These are phyloP conservation scores for Penicillium arizonense DNA, from an alignment of 495 filamentous ascomycete genomes.

Conservation along the genomic window DNA sequence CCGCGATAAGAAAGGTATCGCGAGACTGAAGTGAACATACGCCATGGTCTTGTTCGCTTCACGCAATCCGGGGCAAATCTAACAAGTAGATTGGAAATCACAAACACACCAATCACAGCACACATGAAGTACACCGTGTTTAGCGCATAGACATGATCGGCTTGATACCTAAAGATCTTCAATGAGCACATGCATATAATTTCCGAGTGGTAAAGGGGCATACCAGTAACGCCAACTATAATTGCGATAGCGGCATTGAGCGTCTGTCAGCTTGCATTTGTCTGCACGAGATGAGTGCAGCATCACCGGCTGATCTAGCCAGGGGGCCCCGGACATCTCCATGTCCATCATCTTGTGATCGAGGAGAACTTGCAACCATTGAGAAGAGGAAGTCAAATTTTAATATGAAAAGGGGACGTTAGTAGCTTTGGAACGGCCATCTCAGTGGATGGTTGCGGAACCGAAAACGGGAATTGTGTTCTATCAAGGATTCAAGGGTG, in stretches of 20 bases:
- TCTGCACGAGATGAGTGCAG: slow-evolving; percentile 47
- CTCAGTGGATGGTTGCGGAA: background rate
- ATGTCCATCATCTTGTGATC: slow-evolving; percentile 20
- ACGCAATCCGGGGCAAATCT: slow-evolving; percentile 18
- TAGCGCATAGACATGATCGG: slow-evolving; percentile 52
- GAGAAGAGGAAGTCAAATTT: too few species aligned
- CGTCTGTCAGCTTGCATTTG: slow-evolving; percentile 41
- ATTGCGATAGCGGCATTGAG: slow-evolving; percentile 46
- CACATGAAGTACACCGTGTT: slow-evolving; percentile 50
- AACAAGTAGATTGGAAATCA: slow-evolving; percentile 29
- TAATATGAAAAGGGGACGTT: background rate
- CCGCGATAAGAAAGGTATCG: slow-evolving; percentile 26
- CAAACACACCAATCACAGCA: slow-evolving; percentile 45
- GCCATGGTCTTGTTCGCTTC: slow-evolving; percentile 24
- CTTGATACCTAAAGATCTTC: slow-evolving; percentile 41
- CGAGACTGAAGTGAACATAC: slow-evolving; percentile 18
- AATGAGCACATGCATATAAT: background rate
- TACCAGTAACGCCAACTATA: slow-evolving; percentile 51
- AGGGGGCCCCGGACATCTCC: slow-evolving; percentile 26
- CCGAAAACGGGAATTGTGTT: slow-evolving; percentile 2
- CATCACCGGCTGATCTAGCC: slow-evolving; percentile 47
- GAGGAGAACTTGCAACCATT: background rate
- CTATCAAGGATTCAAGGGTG: background rate
- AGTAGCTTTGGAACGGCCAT: too few species aligned
- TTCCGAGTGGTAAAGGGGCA: background rate